Percentiles rank a stretch among this genome's conserved stretches.
phyloP scores from a whole-genome alignment of 2,329 filamentous ascomycete genomes.

The Didymella exigua region DNA sequence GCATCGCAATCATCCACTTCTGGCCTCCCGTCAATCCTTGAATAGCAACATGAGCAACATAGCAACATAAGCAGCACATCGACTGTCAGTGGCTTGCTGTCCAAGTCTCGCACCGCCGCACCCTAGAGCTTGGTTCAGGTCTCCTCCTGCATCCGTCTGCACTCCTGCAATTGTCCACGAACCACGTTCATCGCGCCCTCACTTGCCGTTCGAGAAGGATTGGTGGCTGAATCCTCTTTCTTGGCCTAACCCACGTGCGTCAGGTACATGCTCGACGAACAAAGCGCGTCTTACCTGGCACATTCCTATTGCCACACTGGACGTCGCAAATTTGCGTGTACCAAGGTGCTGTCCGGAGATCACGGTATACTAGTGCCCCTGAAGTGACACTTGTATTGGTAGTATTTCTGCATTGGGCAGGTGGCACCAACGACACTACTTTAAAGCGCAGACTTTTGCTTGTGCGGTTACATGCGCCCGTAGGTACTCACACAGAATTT shows the following conservation, averaged over 20 bases:
- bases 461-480: slow-evolving; percentile 14
- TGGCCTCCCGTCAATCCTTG: neutral
- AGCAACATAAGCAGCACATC: neutral
- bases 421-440: neutral
- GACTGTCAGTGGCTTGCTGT: neutral
- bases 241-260: slow-evolving; percentile 17
- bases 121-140: neutral
- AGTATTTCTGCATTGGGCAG: slow-evolving; percentile 8
- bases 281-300: neutral
- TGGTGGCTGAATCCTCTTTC: slow-evolving; percentile 11
- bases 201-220: slow-evolving; percentile 2
- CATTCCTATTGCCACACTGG: neutral
- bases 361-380: slow-evolving; percentile 10
- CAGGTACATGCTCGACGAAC: slow-evolving; percentile 5
- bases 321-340: neutral
- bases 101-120: neutral
- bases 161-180: slow-evolving; percentile 10
- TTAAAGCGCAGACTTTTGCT: slow-evolving; percentile 9
- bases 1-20: neutral
- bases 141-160: neutral
- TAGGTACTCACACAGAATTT: neutral
- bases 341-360: slow-evolving; percentile 7
- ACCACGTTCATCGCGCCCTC: neutral
- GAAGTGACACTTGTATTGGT: neutral
- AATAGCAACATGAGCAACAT: neutral